Evolutionary conservation across 805 yeast genomes (phyloP), one percentile per base, ranked within the genome.

Genomic region (Wickerhamomyces alni): DNA sequence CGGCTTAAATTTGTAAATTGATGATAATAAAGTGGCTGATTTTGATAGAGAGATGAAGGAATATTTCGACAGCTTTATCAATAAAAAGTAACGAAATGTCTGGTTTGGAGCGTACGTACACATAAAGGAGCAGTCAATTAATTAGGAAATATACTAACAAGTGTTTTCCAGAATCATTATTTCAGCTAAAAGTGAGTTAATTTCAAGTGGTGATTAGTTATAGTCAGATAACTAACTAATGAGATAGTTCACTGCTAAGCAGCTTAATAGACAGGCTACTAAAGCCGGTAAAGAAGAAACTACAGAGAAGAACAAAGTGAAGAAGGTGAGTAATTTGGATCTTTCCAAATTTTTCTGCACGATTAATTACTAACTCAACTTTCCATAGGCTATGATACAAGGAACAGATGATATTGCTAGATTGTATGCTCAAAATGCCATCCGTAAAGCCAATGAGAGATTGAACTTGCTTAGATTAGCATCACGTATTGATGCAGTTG

Each of bases 341-440:
- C 15, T n/a, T 24, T n/a, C n/a, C n/a, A n/a, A n/a, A n/a, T n/a
- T n/a, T n/a, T n/a, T n/a, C n/a, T n/a, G n/a, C n/a, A n/a, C 12
- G 21, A n/a, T 34, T 26, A 3, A 17, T 54, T 17, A 17, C 18
- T 15, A 9, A 34, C 16, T 5, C 12, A 18, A 15, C n/a, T n/a
- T n/a, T n/a, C n/a, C n/a, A 27, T n/a, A 50, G 70, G 95, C 96
- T 2, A 69, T 87, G 66, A 69, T 70, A 36, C 87, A 82, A 50
- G 96, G 95, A 15, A 82, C 83, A 58, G 83, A 81, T 51, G 99
- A 93, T 57, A 88, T 93, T 44, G 98, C 98, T 0, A 83, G 80
- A 57, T 73, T 93, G 33, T 91, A 93, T 54, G 99, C 99, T 0
- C 95, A 89, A 49, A 93, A 89, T 62, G 96, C 98, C 29, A 87